phyloP scores from a whole-genome alignment of 805 yeast genomes.

The Aciculoconidium aculeatum region DNA sequence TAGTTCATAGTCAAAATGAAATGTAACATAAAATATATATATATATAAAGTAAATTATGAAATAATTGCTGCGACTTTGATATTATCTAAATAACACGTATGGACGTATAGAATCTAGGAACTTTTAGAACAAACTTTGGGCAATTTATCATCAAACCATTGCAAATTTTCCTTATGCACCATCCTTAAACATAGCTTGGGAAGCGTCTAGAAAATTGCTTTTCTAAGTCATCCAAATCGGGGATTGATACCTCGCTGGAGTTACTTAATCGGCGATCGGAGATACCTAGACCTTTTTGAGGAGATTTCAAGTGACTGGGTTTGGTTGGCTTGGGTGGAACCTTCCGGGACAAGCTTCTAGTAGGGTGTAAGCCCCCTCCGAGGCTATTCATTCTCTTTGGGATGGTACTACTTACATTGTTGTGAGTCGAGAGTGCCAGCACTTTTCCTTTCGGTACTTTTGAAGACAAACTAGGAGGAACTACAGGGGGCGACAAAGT shows the following conservation, averaged over 20 bases:
- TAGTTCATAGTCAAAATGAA: too few species aligned
- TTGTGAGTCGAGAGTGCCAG: neutral
- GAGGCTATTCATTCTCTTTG: too few species aligned
- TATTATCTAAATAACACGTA: neutral
- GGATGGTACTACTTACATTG: slow-evolving; percentile 1
- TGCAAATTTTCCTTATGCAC: too few species aligned
- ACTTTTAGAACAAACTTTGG: too few species aligned
- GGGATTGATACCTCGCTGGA: slow-evolving; percentile 40
- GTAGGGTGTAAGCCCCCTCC: too few species aligned
- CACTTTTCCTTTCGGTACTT: slow-evolving; percentile 2
- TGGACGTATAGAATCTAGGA: neutral
- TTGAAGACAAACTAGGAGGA: slow-evolving; percentile 24
- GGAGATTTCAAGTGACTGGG: slow-evolving; percentile 48
- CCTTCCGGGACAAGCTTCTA: slow-evolving; percentile 21
- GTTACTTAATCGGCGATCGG: slow-evolving; percentile 26
- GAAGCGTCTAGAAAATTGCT: slow-evolving; percentile 49
- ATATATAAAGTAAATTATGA: slow-evolving; percentile 1
- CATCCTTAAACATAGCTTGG: slow-evolving; percentile 58
- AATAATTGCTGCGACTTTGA: neutral
- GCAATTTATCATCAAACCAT: too few species aligned
- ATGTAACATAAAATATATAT: too few species aligned
- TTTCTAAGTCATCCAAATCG: slow-evolving; percentile 56
- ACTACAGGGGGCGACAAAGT: slow-evolving; percentile 29
- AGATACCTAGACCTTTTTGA: too few species aligned
- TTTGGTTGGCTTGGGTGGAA: slow-evolving; percentile 64